These are phyloP conservation scores for Cryphonectria naterciae DNA, from an alignment of 2,329 filamentous ascomycete genomes.

Conservation along the genomic window DNA sequence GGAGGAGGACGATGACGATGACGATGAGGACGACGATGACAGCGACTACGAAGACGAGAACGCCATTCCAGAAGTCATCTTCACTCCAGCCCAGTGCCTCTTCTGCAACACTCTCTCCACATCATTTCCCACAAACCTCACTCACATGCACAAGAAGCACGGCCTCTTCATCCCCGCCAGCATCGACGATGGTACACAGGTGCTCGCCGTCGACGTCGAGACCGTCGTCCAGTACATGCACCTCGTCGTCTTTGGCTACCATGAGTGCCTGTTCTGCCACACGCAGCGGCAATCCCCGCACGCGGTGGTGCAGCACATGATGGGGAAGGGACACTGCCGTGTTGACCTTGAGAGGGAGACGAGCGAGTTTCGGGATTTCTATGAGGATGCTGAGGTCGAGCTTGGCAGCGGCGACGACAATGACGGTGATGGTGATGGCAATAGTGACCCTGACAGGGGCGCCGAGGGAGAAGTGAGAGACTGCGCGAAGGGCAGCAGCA, in stretches of 20 bases:
- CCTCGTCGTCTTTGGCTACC: constrained; percentile 51
- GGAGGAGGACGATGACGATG: too few species aligned
- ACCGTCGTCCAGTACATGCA: constrained; percentile 53
- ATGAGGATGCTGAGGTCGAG: constrained; percentile 33
- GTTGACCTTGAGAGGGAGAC: constrained; percentile 42
- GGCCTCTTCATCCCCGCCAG: constrained; percentile 48
- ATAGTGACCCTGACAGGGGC: not conserved
- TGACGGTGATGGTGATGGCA: not conserved
- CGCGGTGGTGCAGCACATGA: constrained; percentile 57
- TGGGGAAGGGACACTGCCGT: constrained; percentile 50
- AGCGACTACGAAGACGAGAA: not conserved
- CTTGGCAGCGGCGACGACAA: constrained; percentile 7
- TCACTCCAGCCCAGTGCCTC: constrained; percentile 42
- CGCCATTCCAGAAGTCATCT: constrained; percentile 27
- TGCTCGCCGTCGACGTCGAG: constrained; percentile 50
- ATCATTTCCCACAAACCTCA: constrained; percentile 43
- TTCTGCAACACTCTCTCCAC: constrained; percentile 44
- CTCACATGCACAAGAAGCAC: constrained; percentile 55
- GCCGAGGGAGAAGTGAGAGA: not conserved
- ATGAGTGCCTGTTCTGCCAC: constrained; percentile 56
- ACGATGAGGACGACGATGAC: not conserved
- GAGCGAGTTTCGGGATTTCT: constrained; percentile 48
- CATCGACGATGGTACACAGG: constrained; percentile 26
- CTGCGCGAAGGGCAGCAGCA: not conserved
- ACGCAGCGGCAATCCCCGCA: constrained; percentile 46